These are phyloP conservation scores for Trypanosoma platydactyli DNA, from an alignment of 208 protist species.

Conservation along the genomic window DNA sequence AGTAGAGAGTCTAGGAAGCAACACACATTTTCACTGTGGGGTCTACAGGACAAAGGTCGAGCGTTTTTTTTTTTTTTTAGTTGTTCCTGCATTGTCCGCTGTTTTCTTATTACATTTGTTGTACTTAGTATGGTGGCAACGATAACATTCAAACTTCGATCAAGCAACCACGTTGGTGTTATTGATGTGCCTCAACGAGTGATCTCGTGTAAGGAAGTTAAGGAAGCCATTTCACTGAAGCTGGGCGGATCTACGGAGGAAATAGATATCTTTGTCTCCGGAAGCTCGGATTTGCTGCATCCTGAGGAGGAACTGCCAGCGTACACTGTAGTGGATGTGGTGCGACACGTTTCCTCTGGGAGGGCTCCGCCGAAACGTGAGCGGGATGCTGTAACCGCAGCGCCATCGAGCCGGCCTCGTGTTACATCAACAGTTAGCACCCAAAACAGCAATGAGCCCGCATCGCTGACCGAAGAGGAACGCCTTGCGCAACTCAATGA, in stretches of 20 bases:
- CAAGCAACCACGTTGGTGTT: constrained; percentile 76
- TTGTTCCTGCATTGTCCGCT: too few species aligned
- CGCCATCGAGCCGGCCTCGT: background rate
- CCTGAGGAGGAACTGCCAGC: constrained; percentile 75
- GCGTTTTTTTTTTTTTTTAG: too few species aligned
- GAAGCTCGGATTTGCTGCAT: constrained; percentile 67
- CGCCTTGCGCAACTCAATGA: constrained; percentile 75
- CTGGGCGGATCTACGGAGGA: constrained; percentile 69
- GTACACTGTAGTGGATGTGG: constrained; percentile 80
- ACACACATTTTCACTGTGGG: too few species aligned
- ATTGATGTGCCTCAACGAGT: constrained; percentile 72
- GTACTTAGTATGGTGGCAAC: constrained; percentile 45
- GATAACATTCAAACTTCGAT: constrained; percentile 80
- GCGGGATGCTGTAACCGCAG: constrained; percentile 12
- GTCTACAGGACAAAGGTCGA: too few species aligned
- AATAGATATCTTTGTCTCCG: constrained; percentile 73
- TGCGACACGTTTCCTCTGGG: constrained; percentile 53
- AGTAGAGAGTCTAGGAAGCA: too few species aligned
- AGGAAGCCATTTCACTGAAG: constrained; percentile 72
- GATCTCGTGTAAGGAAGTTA: constrained; percentile 63
- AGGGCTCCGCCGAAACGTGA: constrained; percentile 28
- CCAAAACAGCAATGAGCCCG: constrained; percentile 2
- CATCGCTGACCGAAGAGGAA: constrained; percentile 75
- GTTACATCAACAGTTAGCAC: background rate
- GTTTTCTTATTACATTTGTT: too few species aligned